phyloP scores from a whole-genome alignment of 345 rosid genomes.

The Draba incana region DNA sequence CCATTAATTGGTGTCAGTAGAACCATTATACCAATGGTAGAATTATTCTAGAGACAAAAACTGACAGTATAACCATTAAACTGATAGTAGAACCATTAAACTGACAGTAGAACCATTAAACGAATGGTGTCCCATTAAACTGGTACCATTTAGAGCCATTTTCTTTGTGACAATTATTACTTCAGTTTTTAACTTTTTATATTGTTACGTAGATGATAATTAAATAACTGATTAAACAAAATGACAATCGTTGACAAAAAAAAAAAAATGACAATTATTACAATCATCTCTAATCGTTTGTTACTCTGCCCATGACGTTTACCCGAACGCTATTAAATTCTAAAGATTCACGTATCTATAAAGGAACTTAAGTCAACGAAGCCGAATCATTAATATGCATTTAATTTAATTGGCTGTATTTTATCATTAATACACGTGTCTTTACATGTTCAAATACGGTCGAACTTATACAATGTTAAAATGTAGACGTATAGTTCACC shows the following conservation, averaged over 20 bases:
- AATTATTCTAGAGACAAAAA: too few relatives aligned
- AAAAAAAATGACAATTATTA: too few relatives aligned
- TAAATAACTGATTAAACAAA: neutral
- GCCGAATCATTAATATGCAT: slow-evolving; percentile 13
- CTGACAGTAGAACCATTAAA: too few relatives aligned
- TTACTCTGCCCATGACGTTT: slow-evolving; percentile 29
- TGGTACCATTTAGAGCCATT: too few relatives aligned
- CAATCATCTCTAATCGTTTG: slow-evolving; percentile 16
- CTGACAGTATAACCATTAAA: too few relatives aligned
- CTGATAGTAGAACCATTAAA: too few relatives aligned
- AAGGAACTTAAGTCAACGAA: slow-evolving; percentile 23
- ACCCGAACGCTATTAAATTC: slow-evolving; percentile 22
- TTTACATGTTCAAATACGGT: slow-evolving; percentile 18
- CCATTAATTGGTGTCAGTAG: too few relatives aligned
- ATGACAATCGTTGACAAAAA: neutral
- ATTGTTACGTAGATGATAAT: neutral
- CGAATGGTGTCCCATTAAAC: too few relatives aligned
- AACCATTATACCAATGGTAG: too few relatives aligned
- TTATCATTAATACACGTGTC: slow-evolving; percentile 9
- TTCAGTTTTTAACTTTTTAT: neutral
- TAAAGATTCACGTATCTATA: slow-evolving; percentile 31
- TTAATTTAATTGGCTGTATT: slow-evolving; percentile 1
- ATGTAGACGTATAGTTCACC: neutral
- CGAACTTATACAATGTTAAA: neutral
- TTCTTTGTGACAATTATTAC: slow-evolving; percentile 9